A percentile compares a stretch with the other conserved stretches of the same genome.
These are phyloP conservation scores for Microdochium nivale DNA, from an alignment of 2,329 filamentous ascomycete species.

Conservation along the genomic window DNA sequence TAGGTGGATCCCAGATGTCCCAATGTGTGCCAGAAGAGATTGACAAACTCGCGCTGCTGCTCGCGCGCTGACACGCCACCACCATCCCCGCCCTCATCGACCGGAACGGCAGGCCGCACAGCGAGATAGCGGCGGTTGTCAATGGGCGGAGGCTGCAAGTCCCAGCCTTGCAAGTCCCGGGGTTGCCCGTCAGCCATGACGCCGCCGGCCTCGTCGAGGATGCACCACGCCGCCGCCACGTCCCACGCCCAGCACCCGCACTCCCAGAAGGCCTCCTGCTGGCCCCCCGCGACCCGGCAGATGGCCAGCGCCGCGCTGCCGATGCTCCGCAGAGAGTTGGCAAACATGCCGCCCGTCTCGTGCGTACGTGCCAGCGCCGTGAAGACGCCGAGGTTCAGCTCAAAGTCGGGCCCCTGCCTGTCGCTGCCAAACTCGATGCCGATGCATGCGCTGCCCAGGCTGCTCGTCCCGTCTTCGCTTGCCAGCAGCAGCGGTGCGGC, in stretches of 20 bases:
- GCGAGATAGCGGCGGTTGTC: slow-evolving; percentile 49
- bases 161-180: slow-evolving; percentile 47
- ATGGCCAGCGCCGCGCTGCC: slow-evolving; percentile 54
- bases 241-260: slow-evolving; percentile 60
- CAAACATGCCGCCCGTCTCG: slow-evolving; percentile 50
- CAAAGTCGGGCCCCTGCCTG: slow-evolving; percentile 45
- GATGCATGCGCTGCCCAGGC: slow-evolving; percentile 41
- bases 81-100: not conserved
- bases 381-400: slow-evolving; percentile 47
- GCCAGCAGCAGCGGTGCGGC: slow-evolving; percentile 33
- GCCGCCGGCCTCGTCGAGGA: slow-evolving; percentile 51
- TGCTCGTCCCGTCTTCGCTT: slow-evolving; percentile 29
- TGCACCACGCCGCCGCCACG: slow-evolving; percentile 55
- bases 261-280: slow-evolving; percentile 56
- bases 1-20: not conserved
- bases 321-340: slow-evolving; percentile 46
- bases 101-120: slow-evolving; percentile 19
- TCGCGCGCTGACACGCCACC: not conserved
- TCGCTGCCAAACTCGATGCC: slow-evolving; percentile 55
- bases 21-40: not conserved
- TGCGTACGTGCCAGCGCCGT: slow-evolving; percentile 33
- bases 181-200: slow-evolving; percentile 49
- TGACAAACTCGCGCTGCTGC: not conserved
- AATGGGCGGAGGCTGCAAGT: too few relatives aligned
- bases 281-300: slow-evolving; percentile 48